phyloP scores from a whole-genome alignment of 768 basidiomycete species.

The Psilocybe subaeruginosa region DNA sequence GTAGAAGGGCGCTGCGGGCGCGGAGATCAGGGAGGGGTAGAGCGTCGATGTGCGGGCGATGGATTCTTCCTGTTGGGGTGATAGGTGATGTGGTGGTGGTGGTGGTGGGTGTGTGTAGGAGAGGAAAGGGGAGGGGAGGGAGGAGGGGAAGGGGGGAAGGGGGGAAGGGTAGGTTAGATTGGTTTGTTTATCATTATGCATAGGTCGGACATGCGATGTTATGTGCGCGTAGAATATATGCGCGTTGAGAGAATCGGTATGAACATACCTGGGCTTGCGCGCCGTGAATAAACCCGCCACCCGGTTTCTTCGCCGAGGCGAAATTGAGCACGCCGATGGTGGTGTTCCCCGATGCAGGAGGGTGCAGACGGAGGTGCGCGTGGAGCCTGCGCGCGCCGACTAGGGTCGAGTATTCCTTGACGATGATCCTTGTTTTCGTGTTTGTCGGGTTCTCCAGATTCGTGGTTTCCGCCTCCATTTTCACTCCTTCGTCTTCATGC shows the following conservation, averaged over 20 bases:
- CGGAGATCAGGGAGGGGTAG: conserved; percentile 62
- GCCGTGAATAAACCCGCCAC: conserved; percentile 77
- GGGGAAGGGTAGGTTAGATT: too few species aligned
- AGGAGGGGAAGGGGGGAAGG: neutral
- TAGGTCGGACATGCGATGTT: too few species aligned
- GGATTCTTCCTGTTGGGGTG: conserved; percentile 54
- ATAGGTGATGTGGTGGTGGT: too few species aligned
- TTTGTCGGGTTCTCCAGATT: neutral
- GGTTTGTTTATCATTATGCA: too few species aligned
- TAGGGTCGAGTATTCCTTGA: conserved; percentile 28
- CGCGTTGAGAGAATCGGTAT: neutral
- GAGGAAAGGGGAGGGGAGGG: neutral
- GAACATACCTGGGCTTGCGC: conserved; percentile 58
- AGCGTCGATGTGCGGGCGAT: conserved; percentile 78
- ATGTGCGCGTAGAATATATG: too few species aligned
- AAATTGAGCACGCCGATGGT: conserved; percentile 68
- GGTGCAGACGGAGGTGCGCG: neutral
- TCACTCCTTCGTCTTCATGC: neutral
- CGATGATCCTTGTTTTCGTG: conserved; percentile 14
- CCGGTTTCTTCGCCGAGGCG: conserved; percentile 73
- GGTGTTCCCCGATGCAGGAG: neutral
- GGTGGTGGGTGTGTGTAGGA: too few species aligned
- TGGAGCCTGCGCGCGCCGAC: conserved; percentile 24
- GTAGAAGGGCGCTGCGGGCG: conserved; percentile 61
- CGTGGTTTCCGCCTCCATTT: neutral